These are phyloP conservation scores for Fusarium stilboides DNA, from an alignment of 2,329 filamentous ascomycete genomes.

Conservation along the genomic window DNA sequence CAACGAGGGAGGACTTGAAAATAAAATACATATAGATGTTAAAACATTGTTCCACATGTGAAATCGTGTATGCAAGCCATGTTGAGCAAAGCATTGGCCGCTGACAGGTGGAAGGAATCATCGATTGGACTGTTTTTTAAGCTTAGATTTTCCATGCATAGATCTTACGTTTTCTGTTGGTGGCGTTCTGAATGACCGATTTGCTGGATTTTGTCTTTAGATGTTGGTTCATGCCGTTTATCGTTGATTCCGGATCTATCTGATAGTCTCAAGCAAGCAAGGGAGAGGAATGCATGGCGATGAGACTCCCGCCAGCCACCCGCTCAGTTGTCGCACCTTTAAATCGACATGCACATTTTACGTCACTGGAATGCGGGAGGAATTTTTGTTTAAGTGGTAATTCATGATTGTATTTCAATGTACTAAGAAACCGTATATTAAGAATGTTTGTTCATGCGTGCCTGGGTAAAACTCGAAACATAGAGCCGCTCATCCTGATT, in stretches of 20 bases:
- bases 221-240: background rate
- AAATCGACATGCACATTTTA: conserved; percentile 9
- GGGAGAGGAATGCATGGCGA: conserved; percentile 21
- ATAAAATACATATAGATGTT: conserved; percentile 17
- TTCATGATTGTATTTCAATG: conserved; percentile 25
- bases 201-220: background rate
- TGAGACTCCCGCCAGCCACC: conserved; percentile 34
- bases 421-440: conserved; percentile 40
- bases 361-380: conserved; percentile 27
- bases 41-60: background rate
- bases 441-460: conserved; percentile 38
- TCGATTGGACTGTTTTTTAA: conserved; percentile 4
- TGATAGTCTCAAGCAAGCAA: conserved; percentile 10
- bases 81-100: background rate
- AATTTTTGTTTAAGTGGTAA: conserved; percentile 17
- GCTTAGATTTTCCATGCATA: conserved; percentile 7
- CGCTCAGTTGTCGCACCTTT: background rate
- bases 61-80: background rate
- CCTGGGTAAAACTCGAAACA: conserved; percentile 30
- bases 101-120: no score
- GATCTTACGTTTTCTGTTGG: background rate
- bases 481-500: conserved; percentile 44
- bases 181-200: background rate
- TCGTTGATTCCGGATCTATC: background rate
- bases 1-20: conserved; percentile 28